These are phyloP conservation scores for Suillus brevipes DNA, from an alignment of 768 basidiomycete species.

Conservation along the genomic window DNA sequence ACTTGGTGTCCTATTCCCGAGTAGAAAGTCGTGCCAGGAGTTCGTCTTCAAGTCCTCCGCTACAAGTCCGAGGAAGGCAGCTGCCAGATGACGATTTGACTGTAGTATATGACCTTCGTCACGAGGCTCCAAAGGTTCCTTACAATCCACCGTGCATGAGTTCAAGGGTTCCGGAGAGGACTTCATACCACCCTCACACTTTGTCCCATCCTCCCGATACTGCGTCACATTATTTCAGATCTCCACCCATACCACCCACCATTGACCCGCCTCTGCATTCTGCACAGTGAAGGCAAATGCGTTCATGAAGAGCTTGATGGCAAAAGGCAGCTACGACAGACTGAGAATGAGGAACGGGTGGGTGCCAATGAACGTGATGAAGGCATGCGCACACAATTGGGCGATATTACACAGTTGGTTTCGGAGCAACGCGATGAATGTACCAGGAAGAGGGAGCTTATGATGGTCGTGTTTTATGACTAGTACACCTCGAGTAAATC, in stretches of 20 bases:
- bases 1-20: slow-evolving; percentile 45
- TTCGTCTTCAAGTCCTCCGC: slow-evolving; percentile 50
- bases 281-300: no score
- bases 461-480: no score
- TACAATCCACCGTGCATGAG: slow-evolving; percentile 4
- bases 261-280: slow-evolving; percentile 20
- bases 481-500: no score
- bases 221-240: background rate
- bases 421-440: slow-evolving; percentile 64
- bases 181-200: slow-evolving; percentile 2
- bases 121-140: background rate
- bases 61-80: slow-evolving; percentile 39
- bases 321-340: slow-evolving; percentile 56
- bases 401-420: slow-evolving; percentile 71
- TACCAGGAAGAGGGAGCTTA: slow-evolving; percentile 56
- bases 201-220: slow-evolving; percentile 5
- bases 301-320: slow-evolving; percentile 60
- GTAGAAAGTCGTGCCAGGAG: slow-evolving; percentile 47
- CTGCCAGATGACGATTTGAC: slow-evolving; percentile 42
- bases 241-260: slow-evolving; percentile 6
- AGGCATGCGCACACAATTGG: slow-evolving; percentile 56
- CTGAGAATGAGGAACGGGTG: slow-evolving; percentile 63
- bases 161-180: slow-evolving; percentile 1
- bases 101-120: slow-evolving; percentile 19
- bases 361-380: slow-evolving; percentile 64